Evolutionary conservation across 306 rosid species (phyloP), one percentile per base, ranked within the genome.

Genomic region (Cicer cuneatum): DNA sequence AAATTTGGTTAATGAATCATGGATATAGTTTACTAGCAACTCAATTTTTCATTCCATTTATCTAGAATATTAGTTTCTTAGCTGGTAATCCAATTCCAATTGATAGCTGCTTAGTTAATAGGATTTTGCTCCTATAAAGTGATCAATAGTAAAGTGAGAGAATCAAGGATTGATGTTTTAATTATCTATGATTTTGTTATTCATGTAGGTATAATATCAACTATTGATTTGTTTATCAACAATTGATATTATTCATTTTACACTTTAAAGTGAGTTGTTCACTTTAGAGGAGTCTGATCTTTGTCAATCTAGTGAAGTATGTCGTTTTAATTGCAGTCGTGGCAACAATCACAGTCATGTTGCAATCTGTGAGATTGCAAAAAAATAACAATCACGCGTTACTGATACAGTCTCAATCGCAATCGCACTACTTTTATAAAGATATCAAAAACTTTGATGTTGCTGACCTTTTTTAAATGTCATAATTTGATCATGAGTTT

Each of bases 1-100:
- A 74, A 69, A 62, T 73, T 63, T 39, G 41, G 38, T 35, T 37
- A 33, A 53, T 35, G 51, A 74, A 49, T 48, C 54, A 71, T 71
- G 63, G 39, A 45, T 48, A 6, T 48, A 14, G 12, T 41, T 21
- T 10, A 42, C 10, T 19, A 16, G 43, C 16, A 52, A 43, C 54
- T 77, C 43, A 56, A 6, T 51, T 19, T 9, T 71, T 65, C 68
- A 13, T 74, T 57, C 41, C 41, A 57, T 74, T 56, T 70, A 46
- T 7, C 41, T 39, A 10, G 58, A 68, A 60, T 74, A 42, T 19
- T 13, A 21, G 45, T 58, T 24, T 61, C 15, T 53, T 53, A 53
- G 21, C 4, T 56, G 10, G 7, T 21, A 7, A 56, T 56, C 6
- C 8, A 56, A 21, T 21, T 57, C 14, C 2, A 57, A 57, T 5